Conservation (phyloP, 2,329 filamentous ascomycete species). For the Epicoccum nigrum region DNA sequence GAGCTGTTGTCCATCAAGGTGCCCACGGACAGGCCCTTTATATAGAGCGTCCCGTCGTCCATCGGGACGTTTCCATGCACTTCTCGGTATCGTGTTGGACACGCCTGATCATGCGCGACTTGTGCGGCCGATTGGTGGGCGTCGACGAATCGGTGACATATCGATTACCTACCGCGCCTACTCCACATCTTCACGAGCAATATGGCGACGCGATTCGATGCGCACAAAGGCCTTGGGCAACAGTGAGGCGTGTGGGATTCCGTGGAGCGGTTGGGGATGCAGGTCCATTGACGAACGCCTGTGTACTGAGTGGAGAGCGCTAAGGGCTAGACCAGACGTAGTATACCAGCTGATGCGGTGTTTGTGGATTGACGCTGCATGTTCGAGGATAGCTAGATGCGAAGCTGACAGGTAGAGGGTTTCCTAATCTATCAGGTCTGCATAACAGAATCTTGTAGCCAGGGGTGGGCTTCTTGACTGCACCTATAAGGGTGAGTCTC, state of each 20-base stretch:
- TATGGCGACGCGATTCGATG: constrained; percentile 4
- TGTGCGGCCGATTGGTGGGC: constrained; percentile 17
- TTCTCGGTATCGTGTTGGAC: constrained; percentile 1
- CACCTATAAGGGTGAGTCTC: constrained; percentile 5
- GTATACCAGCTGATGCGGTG: constrained; percentile 1
- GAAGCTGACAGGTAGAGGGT: background rate
- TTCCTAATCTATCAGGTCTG: background rate
- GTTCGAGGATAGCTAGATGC: background rate
- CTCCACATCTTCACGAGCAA: constrained; percentile 10
- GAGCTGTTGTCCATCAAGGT: constrained; percentile 33
- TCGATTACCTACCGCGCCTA: constrained; percentile 10
- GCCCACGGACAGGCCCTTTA: constrained; percentile 21
- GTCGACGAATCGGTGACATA: constrained; percentile 14
- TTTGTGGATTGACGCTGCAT: background rate
- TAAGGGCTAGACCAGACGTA: background rate
- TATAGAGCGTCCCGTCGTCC: constrained; percentile 15
- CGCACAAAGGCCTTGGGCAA: constrained; percentile 10
- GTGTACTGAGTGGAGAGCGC: background rate
- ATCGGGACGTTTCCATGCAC: background rate
- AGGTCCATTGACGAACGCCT: background rate
- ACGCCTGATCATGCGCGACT: constrained; percentile 14
- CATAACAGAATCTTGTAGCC: too few species aligned
- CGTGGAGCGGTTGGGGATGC: constrained; percentile 5
- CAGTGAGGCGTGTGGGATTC: constrained; percentile 11
- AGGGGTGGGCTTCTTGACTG: too few species aligned